Evolutionary conservation across 805 yeast genomes (phyloP), one percentile per base, ranked within the genome.

Genomic region (Wickerhamiella parazyma): DNA sequence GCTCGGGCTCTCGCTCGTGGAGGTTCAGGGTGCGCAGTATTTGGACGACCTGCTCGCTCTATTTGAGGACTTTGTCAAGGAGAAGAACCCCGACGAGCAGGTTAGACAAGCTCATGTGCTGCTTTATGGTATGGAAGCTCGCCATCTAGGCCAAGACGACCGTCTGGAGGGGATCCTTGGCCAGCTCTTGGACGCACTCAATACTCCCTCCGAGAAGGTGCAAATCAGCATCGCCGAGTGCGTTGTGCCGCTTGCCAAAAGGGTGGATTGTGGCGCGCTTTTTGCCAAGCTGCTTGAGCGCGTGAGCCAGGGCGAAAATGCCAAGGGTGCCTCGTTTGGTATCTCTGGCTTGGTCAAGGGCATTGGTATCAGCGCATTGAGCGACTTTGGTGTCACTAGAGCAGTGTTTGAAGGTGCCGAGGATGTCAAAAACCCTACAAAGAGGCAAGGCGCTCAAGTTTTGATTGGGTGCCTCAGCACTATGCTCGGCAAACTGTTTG

Each of bases 291-390:
- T 86, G 40, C 71, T 82, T 55, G 72, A 66, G 5, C 75, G 72
- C 50, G 64, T 87, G 20, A 75, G 82, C 55, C 58, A 62, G 7
- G 76, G 75, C 2, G 60, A 69, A 4, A 62, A 64, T 4, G 66
- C 95, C 57, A 73, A 89, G 51, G 99, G 97, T 56, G 89, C 95
- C 2, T 97, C 97, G 1, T 86, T 83, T 64, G 98, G 97, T 60
- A 72, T 91, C 53, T 82, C 97, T 18, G 99, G 99, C 49, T 63
- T 91, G 36, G 89, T 82, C 2, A 80, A 83, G 56, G 98, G 99
- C 46, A 72, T 76, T 18, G 98, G 98, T 51, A 75, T 91, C 42
- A 70, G 75, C 47, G 71, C 93, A 0, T 64, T 91, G 42, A 71
- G 83, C 9, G 79, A 80, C 40, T 76, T 73, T 56, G 94, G 84